These are phyloP conservation scores for Botrytis paeoniae DNA, from an alignment of 2,329 filamentous ascomycete genomes.

Conservation along the genomic window DNA sequence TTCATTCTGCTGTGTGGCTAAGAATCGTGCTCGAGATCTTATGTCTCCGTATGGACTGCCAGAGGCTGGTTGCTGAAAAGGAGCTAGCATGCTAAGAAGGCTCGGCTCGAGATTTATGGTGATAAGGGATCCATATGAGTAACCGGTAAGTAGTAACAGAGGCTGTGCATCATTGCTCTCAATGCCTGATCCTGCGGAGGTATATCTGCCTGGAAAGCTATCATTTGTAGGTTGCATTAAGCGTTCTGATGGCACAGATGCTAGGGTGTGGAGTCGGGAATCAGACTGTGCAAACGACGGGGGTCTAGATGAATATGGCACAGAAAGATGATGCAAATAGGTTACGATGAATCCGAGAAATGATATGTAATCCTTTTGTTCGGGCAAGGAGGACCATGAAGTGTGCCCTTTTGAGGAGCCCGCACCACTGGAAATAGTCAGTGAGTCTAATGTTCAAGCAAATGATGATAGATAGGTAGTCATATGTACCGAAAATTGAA, in stretches of 20 bases:
- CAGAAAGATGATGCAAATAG: constrained; percentile 57
- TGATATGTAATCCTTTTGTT: constrained; percentile 78
- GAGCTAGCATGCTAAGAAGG: constrained; percentile 41
- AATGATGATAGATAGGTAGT: background rate
- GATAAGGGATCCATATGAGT: constrained; percentile 88
- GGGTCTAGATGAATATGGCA: constrained; percentile 10
- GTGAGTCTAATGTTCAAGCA: constrained; percentile 5
- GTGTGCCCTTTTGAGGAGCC: constrained; percentile 71
- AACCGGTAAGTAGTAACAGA: constrained; percentile 67
- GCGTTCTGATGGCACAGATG: constrained; percentile 31
- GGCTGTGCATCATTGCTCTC: constrained; percentile 4
- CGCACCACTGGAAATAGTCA: constrained; percentile 61
- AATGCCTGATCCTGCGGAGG: background rate
- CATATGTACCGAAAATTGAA: constrained; percentile 80
- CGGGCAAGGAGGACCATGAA: constrained; percentile 81
- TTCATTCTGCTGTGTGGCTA: constrained; percentile 59
- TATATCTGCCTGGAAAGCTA: background rate
- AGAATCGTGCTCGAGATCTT: constrained; percentile 62
- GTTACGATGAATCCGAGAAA: constrained; percentile 76
- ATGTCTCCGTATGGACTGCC: constrained; percentile 66
- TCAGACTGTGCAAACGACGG: constrained; percentile 25
- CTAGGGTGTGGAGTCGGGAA: constrained; percentile 26
- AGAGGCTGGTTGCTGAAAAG: constrained; percentile 55
- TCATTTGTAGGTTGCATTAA: constrained; percentile 23
- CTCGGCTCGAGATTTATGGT: constrained; percentile 67